Evolutionary conservation across 371 early-diverging fungal species (phyloP).

Genomic region (Apophysomyces elegans): DNA sequence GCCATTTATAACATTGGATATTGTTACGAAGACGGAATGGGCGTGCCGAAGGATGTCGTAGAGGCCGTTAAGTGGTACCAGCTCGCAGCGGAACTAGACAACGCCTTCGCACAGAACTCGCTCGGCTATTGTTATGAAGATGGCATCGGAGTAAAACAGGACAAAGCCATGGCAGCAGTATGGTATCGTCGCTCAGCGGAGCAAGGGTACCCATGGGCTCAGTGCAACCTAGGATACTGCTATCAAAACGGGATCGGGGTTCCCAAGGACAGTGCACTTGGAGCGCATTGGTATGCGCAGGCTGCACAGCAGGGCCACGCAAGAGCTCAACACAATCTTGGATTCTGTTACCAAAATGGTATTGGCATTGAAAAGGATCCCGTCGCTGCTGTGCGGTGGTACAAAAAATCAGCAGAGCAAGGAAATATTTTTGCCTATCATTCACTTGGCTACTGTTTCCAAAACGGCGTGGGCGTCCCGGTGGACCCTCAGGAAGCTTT

Average conservation of each 20-base stretch:
- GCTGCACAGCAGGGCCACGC: slow-evolving; percentile 83
- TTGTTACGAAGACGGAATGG: slow-evolving; percentile 85
- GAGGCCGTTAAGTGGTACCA: slow-evolving; percentile 79
- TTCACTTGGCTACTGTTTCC: slow-evolving; percentile 89
- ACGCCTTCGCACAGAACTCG: slow-evolving; percentile 79
- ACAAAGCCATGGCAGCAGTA: slow-evolving; percentile 42
- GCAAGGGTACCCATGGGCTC: slow-evolving; percentile 59
- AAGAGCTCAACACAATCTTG: slow-evolving; percentile 86
- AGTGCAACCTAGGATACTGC: slow-evolving; percentile 84
- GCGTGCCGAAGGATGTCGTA: slow-evolving; percentile 64
- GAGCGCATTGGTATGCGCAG: slow-evolving; percentile 80
- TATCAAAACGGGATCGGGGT: slow-evolving; percentile 87
- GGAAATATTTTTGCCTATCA: slow-evolving; percentile 81
- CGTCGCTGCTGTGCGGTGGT: slow-evolving; percentile 73
- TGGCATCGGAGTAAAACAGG: slow-evolving; percentile 68
- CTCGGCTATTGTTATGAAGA: slow-evolving; percentile 82
- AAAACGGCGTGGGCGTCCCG: slow-evolving; percentile 82
- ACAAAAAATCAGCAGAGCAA: slow-evolving; percentile 69
- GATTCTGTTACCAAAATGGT: slow-evolving; percentile 85
- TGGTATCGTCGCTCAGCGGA: slow-evolving; percentile 77
- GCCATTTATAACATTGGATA: slow-evolving; percentile 84
- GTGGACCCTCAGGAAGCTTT: slow-evolving; percentile 71
- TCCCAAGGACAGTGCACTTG: slow-evolving; percentile 58
- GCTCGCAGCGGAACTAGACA: slow-evolving; percentile 73
- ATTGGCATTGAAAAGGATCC: slow-evolving; percentile 69